phyloP scores from a whole-genome alignment of 352 stramenopile genomes.

The Globisporangium lucens region DNA sequence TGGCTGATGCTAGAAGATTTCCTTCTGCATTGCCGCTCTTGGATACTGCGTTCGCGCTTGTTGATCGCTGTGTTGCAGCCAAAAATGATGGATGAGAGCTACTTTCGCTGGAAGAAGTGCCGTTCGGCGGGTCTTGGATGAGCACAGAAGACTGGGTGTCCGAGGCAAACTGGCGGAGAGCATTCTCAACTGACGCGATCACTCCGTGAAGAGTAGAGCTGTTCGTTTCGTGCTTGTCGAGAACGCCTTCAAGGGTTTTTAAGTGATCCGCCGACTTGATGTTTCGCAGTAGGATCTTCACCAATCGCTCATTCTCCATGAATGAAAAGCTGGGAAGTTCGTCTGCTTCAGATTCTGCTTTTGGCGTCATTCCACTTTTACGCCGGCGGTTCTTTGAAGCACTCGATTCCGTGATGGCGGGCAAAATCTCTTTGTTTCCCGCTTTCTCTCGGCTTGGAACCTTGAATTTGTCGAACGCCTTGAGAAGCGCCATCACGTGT shows the following conservation, averaged over 20 bases:
- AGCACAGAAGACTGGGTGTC: conserved; percentile 17
- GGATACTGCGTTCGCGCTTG: background rate
- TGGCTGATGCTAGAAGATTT: background rate
- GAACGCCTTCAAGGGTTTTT: conserved; percentile 38
- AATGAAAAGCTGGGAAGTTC: conserved; percentile 35
- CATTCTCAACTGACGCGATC: conserved; percentile 32
- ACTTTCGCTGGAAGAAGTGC: background rate
- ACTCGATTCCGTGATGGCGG: background rate
- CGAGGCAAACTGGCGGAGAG: conserved; percentile 27
- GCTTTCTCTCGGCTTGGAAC: conserved; percentile 3
- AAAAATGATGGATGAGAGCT: conserved; percentile 13
- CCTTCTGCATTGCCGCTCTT: background rate
- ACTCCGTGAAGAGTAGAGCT: conserved; percentile 30
- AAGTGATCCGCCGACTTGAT: conserved; percentile 56
- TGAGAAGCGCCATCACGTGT: conserved; percentile 30
- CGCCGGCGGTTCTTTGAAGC: conserved; percentile 9
- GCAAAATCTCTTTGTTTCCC: background rate
- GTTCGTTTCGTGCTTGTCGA: conserved; percentile 48
- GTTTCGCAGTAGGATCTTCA: conserved; percentile 68
- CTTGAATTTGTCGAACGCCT: conserved; percentile 47
- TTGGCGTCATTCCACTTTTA: background rate
- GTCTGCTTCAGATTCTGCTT: background rate
- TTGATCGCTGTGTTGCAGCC: conserved; percentile 6
- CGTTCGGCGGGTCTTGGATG: background rate
- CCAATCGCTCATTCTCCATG: conserved; percentile 73